Base-by-base conservation (phyloP, 164 flowering plant species). In the Annona cherimola region DNA sequence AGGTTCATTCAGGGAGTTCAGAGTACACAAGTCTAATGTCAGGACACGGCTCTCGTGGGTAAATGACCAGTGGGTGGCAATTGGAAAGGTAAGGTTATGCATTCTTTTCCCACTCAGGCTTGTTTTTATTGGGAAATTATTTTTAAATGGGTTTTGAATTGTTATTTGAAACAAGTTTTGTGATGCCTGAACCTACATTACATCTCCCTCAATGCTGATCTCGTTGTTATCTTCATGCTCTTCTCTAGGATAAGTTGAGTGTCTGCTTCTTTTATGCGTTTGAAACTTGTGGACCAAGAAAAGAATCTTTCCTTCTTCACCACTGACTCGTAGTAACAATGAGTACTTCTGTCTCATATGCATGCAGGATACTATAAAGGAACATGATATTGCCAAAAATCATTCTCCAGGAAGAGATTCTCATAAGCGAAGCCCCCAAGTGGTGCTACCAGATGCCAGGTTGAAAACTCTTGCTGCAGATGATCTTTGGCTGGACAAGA, bases 21-120 rank as follows among this genome's bases (percentile, higher is more conserved):
- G 57, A 72, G 81, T 81, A 40, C 76, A 78, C 63, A 77, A 54
- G 44, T 61, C 69, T 45, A 44, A 80, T 39, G 76, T 86, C 66
- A 75, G 94, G 73, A 80, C 74, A 41, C 76, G 89, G 40, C 87
- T 76, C 57, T 66, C 66, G 8, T 90, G 89, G 90, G 45, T 83
- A 74, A 81, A 86, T 74, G 78, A 79, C 62, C 63, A 76, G 67
- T 88, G 94, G 94, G 42, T 80, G 42, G n/a, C 79, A 35, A 69
- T 85, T 20, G 86, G 83, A 75, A 84, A 85, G 89, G 92, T 90
- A 83, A 65, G 41, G 69, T 67, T 20, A 6, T 59, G 12, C 0
- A 26, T 61, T 69, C 40, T 55, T 6, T 42, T 74, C 26, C 60
- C 3, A 46, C 9, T 42, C 57, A 1, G 57, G 9, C 14, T 16